These are phyloP conservation scores for Trichoderma guizhouense DNA, from an alignment of 2,329 filamentous ascomycete genomes.

Conservation along the genomic window DNA sequence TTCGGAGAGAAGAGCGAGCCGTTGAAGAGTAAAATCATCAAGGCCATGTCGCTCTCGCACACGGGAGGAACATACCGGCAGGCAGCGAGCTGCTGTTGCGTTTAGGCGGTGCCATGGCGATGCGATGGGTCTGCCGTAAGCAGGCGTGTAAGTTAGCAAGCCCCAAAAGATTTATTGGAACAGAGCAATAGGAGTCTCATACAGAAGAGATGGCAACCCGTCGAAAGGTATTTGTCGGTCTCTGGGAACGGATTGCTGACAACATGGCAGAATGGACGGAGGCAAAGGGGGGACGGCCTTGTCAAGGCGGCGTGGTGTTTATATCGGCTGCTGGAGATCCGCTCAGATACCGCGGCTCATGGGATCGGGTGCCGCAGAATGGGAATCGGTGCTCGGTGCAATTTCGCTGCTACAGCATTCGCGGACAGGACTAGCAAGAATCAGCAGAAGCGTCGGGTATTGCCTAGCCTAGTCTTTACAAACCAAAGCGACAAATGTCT, in stretches of 20 bases:
- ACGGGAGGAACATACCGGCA: slow-evolving; percentile 38
- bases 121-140: slow-evolving; percentile 13
- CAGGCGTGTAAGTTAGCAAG: background rate
- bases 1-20: background rate
- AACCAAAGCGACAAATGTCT: background rate
- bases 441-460: background rate
- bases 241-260: slow-evolving; percentile 32
- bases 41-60: background rate
- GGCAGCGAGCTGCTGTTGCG: slow-evolving; percentile 58
- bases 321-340: slow-evolving; percentile 13
- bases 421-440: background rate
- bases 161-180: background rate
- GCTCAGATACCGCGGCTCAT: slow-evolving; percentile 15
- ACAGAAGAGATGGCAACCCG: slow-evolving; percentile 28
- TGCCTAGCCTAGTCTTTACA: background rate
- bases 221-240: slow-evolving; percentile 35
- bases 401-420: background rate
- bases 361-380: slow-evolving; percentile 1
- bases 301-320: slow-evolving; percentile 1
- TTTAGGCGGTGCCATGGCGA: slow-evolving; percentile 51
- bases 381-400: background rate
- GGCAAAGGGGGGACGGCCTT: background rate
- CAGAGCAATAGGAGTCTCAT: background rate
- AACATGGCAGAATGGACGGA: slow-evolving; percentile 33
- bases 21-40: background rate